Evolutionary conservation across 805 yeast genomes (phyloP).

Genomic region (Metschnikowia drakensbergensis): DNA sequence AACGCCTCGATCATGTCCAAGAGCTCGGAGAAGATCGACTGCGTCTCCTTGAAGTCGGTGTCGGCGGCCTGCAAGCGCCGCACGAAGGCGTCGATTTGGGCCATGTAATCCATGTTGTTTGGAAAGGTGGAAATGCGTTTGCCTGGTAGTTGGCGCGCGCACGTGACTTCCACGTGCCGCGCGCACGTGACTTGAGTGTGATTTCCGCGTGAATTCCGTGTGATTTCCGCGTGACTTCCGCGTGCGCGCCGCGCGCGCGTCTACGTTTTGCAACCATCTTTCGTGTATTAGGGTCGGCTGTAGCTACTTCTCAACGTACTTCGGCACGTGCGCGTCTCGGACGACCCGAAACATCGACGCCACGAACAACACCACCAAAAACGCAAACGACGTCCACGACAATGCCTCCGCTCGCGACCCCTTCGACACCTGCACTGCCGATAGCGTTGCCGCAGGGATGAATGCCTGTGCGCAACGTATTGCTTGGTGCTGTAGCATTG

Average conservation of each 20-base stretch:
- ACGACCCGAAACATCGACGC: conserved; percentile 9
- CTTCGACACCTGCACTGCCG: conserved; percentile 37
- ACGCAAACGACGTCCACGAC: conserved; percentile 59
- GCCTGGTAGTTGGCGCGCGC: conserved; percentile 7
- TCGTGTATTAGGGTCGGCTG: too few species aligned
- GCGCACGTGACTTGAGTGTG: too few species aligned
- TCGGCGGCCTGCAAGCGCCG: conserved; percentile 53
- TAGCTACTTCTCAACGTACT: neutral
- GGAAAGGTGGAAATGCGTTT: conserved; percentile 6
- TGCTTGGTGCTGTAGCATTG: conserved; percentile 63
- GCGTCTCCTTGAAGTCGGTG: conserved; percentile 56
- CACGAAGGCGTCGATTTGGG: conserved; percentile 67
- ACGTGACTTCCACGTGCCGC: conserved; percentile 27
- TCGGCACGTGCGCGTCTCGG: conserved; percentile 6
- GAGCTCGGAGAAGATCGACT: conserved; percentile 72
- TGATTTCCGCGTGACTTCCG: neutral
- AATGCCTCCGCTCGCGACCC: conserved; percentile 55
- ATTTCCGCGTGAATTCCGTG: neutral
- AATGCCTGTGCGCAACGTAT: conserved; percentile 41
- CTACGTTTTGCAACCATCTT: too few species aligned
- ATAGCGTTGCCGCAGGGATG: conserved; percentile 49
- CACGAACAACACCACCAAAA: conserved; percentile 37
- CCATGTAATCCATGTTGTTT: conserved; percentile 40
- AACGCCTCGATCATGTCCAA: conserved; percentile 84
- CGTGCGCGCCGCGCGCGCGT: neutral